These are phyloP conservation scores for Prototheca wickerhamii DNA, from an alignment of 163 green algal genomes.

Conservation along the genomic window DNA sequence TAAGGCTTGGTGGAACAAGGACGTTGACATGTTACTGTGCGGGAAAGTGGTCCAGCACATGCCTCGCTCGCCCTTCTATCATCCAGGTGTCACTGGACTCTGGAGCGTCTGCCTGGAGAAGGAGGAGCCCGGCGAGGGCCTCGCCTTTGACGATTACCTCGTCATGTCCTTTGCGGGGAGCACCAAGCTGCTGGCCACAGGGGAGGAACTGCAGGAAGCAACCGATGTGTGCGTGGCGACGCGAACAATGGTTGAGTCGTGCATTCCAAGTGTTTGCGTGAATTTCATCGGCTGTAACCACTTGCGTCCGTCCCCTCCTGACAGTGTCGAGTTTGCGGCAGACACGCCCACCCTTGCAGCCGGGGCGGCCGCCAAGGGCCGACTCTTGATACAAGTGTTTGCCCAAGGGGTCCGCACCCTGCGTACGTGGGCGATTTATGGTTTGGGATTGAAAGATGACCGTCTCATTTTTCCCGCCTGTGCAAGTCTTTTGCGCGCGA, in stretches of 20 bases:
- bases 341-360: slow-evolving; percentile 50
- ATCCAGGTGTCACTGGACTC: too few relatives aligned
- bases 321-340: slow-evolving; percentile 39
- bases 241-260: not conserved
- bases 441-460: too few relatives aligned
- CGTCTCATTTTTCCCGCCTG: too few relatives aligned
- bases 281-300: too few relatives aligned
- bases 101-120: slow-evolving; percentile 59
- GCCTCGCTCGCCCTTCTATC: too few relatives aligned
- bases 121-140: slow-evolving; percentile 1
- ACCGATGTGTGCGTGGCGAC: slow-evolving; percentile 13
- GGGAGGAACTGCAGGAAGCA: slow-evolving; percentile 62
- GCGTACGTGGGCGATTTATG: too few relatives aligned
- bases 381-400: slow-evolving; percentile 54
- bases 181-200: slow-evolving; percentile 72
- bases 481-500: too few relatives aligned
- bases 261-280: slow-evolving; percentile 13
- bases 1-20: not conserved
- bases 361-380: slow-evolving; percentile 44
- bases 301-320: not conserved
- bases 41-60: too few relatives aligned
- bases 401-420: slow-evolving; percentile 37
- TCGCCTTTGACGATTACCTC: too few relatives aligned
- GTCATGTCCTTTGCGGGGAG: slow-evolving; percentile 44
- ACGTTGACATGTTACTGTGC: not conserved